These are phyloP conservation scores for Suillus subaureus DNA, from an alignment of 768 basidiomycete species.

Conservation along the genomic window DNA sequence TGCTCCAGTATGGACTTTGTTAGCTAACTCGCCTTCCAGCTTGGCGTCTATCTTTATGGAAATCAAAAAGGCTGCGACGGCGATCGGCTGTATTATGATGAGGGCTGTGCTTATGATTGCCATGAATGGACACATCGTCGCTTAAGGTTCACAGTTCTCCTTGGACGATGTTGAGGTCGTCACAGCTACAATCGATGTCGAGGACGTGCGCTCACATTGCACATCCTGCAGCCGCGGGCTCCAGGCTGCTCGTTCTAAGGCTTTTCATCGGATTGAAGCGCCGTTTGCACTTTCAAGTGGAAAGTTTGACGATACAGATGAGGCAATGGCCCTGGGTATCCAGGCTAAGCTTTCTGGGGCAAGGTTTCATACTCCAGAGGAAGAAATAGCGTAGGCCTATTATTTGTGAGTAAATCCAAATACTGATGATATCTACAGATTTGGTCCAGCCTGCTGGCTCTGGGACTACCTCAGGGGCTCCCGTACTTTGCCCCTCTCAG, in stretches of 20 bases:
- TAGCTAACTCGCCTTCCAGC: constrained; percentile 45
- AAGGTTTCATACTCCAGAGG: constrained; percentile 83
- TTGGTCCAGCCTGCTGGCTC: constrained; percentile 99
- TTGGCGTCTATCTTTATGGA: constrained; percentile 96
- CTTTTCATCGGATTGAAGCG: constrained; percentile 83
- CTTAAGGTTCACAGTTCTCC: constrained; percentile 97
- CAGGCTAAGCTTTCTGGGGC: constrained; percentile 45
- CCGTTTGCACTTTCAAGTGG: constrained; percentile 79
- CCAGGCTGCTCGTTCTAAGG: constrained; percentile 79
- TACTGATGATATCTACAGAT: constrained; percentile 43
- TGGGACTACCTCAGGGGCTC: constrained; percentile 99
- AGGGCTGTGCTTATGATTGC: constrained; percentile 97
- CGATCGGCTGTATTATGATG: constrained; percentile 96
- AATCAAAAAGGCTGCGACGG: constrained; percentile 99
- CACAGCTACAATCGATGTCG: constrained; percentile 94
- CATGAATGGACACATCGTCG: constrained; percentile 88
- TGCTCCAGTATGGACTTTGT: not conserved
- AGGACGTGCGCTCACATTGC: constrained; percentile 91
- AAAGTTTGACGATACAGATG: constrained; percentile 64
- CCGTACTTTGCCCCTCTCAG: constrained; percentile 94
- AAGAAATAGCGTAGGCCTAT: constrained; percentile 90
- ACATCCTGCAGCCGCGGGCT: constrained; percentile 82
- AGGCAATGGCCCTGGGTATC: constrained; percentile 48
- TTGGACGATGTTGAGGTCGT: constrained; percentile 95
- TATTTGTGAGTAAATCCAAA: not conserved